Evolutionary conservation across 2,329 filamentous ascomycete species (phyloP).

Genomic region (Venturia pyrina): DNA sequence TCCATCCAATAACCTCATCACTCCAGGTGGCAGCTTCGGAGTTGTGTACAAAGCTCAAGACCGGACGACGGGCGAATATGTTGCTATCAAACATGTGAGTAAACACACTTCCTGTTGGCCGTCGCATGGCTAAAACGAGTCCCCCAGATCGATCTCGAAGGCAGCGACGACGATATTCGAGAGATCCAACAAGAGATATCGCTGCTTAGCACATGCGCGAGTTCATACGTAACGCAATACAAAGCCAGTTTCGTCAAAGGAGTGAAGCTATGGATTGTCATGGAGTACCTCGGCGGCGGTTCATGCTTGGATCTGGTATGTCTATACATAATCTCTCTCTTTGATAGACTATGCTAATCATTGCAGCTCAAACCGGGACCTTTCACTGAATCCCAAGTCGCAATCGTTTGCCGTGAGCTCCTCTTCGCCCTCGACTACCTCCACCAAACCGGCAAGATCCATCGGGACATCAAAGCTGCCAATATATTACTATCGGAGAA

Average conservation of each 20-base stretch:
- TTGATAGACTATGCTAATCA: not conserved
- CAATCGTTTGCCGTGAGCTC: slow-evolving; percentile 87
- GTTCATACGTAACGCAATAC: slow-evolving; percentile 90
- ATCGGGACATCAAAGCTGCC: slow-evolving; percentile 86
- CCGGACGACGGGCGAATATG: slow-evolving; percentile 77
- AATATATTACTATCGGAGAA: slow-evolving; percentile 87
- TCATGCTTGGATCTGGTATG: slow-evolving; percentile 86
- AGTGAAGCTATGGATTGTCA: slow-evolving; percentile 97
- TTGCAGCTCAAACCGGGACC: slow-evolving; percentile 74
- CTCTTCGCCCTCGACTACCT: slow-evolving; percentile 86
- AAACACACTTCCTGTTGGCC: not conserved
- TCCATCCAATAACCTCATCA: not conserved
- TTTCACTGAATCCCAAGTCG: slow-evolving; percentile 83
- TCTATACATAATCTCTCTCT: slow-evolving; percentile 5
- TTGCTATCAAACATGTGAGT: slow-evolving; percentile 90
- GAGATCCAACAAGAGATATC: slow-evolving; percentile 98
- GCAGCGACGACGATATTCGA: slow-evolving; percentile 94
- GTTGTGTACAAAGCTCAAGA: slow-evolving; percentile 96
- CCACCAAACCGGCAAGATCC: slow-evolving; percentile 88
- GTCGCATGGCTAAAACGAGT: slow-evolving; percentile 10
- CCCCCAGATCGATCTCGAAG: slow-evolving; percentile 88
- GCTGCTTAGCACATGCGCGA: slow-evolving; percentile 88
- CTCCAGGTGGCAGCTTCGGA: slow-evolving; percentile 81
- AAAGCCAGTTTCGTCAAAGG: slow-evolving; percentile 93
- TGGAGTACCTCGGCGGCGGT: slow-evolving; percentile 93